A percentile compares a stretch with the other conserved stretches of the same genome.
These are phyloP conservation scores for Colletotrichum aenigma DNA, from an alignment of 2,329 filamentous ascomycete genomes.

Conservation along the genomic window DNA sequence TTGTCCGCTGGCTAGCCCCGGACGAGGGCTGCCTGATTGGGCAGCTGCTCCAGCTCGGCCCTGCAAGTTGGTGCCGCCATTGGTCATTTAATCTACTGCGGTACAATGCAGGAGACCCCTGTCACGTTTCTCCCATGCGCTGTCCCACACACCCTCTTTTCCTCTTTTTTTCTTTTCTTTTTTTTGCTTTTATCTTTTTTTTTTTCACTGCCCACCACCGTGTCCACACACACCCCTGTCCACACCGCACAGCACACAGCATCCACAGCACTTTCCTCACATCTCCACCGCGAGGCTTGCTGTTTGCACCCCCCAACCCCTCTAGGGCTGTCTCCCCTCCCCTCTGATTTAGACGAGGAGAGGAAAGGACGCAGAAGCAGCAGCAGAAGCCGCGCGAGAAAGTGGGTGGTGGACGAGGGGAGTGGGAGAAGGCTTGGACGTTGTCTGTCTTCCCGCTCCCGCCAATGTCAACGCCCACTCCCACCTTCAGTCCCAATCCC, in stretches of 20 bases:
- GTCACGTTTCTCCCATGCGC: slow-evolving; percentile 57
- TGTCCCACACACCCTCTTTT: slow-evolving; percentile 38
- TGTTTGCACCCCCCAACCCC: neutral
- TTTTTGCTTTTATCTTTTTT: neutral
- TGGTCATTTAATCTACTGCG: slow-evolving; percentile 53
- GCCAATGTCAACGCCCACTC: neutral
- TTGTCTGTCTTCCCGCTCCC: neutral
- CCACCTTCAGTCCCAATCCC: neutral
- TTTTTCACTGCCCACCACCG: neutral
- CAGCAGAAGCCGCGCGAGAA: neutral
- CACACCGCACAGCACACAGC: neutral
- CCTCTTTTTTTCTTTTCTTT: neutral
- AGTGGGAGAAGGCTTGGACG: neutral
- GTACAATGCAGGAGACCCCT: slow-evolving; percentile 47
- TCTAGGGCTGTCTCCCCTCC: neutral
- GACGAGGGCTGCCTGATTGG: slow-evolving; percentile 54
- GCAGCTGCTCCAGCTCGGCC: slow-evolving; percentile 49
- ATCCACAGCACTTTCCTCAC: neutral
- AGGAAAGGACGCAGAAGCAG: neutral
- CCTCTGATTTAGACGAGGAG: neutral
- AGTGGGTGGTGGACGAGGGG: neutral
- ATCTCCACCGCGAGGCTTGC: neutral
- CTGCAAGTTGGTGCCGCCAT: slow-evolving; percentile 41
- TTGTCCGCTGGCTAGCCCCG: slow-evolving; percentile 50
- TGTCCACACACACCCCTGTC: neutral